phyloP scores from a whole-genome alignment of 495 filamentous ascomycete genomes.

The Wilcoxina mikolae region DNA sequence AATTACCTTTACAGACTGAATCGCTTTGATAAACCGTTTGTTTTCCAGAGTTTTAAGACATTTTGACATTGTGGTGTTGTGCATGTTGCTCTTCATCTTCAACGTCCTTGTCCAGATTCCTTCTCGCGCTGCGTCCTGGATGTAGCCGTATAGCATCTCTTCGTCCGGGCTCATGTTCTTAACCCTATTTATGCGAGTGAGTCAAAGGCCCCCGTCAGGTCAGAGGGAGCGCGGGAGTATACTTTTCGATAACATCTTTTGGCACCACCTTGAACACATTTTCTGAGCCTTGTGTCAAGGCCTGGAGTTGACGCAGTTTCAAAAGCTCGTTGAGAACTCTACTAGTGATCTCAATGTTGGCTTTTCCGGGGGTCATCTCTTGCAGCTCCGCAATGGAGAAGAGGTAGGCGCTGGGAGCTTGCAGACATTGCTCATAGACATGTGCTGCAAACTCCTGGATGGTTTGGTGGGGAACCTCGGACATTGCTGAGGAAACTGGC shows the following conservation, averaged over 20 bases:
- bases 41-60: constrained; percentile 62
- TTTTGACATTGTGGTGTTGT: constrained; percentile 59
- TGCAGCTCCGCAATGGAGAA: constrained; percentile 26
- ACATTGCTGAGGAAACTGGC: constrained; percentile 10
- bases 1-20: constrained; percentile 42
- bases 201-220: background rate
- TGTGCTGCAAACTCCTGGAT: constrained; percentile 16
- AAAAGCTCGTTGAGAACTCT: constrained; percentile 25
- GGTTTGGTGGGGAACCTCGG: constrained; percentile 16
- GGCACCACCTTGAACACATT: constrained; percentile 22
- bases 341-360: constrained; percentile 20
- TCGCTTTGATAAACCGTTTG: constrained; percentile 40
- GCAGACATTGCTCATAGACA: constrained; percentile 29
- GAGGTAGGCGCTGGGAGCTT: constrained; percentile 25
- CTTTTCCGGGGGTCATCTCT: constrained; percentile 20
- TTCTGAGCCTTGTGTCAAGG: constrained; percentile 20
- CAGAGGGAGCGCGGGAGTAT: background rate
- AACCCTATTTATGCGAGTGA: constrained; percentile 9
- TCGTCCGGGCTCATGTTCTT: constrained; percentile 43
- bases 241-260: constrained; percentile 27
- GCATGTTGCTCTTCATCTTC: constrained; percentile 56
- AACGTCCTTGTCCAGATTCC: constrained; percentile 82
- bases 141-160: constrained; percentile 63
- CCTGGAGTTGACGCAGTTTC: constrained; percentile 14
- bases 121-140: constrained; percentile 63